Evolutionary conservation across 768 basidiomycete genomes (phyloP), one percentile per base, ranked within the genome.

Genomic region (Boletus sp.): DNA sequence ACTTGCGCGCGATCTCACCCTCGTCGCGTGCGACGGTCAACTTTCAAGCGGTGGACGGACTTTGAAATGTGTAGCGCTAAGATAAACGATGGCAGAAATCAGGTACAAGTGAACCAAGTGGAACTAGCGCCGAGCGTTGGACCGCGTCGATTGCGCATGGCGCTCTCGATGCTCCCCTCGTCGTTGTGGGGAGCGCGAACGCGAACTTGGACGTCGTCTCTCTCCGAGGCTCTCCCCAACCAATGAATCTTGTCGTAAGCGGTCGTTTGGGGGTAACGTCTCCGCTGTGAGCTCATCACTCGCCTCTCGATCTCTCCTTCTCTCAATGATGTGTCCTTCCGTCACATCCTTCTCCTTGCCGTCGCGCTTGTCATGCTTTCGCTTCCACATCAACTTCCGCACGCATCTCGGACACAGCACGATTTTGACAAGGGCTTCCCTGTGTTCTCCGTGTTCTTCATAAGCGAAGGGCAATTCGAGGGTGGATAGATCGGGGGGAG

Each of bases 401-500:
- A 83, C 72, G 64, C 96, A 98, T 62, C 75, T 79, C 29, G 75
- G 70, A 66, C 96, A 98, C 32, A 98, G 72, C 2, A 92, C 92
- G 3, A 95, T 83, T 68, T 98, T 98, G 46, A 98, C 96, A 13
- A 98, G 74, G 0, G 93, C 92, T 47, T 81, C 81, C 70, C 90
- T 94, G 45, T 64, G 70, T 60, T 84, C 80, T 2, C 87, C 90
- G 13, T 82, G 82, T 65, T 98, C 96, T 21, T 79, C 73, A 69
- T 98, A 98, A 8, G 83, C 80, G 64, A 98, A 98, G 0, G 94
- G 95, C 2, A 98, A 77, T 70, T 98, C 94, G 41, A 93, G 81
- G 9, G 93, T 93, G 13, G 80, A 79, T 30, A 96, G 75, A 5
- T 72, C 61, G 29, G 64, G 47, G 69, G 62, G 47, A 29, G 62